These are phyloP conservation scores for Sodiomyces alkalinus DNA, from an alignment of 2,329 filamentous ascomycete species.

Conservation along the genomic window DNA sequence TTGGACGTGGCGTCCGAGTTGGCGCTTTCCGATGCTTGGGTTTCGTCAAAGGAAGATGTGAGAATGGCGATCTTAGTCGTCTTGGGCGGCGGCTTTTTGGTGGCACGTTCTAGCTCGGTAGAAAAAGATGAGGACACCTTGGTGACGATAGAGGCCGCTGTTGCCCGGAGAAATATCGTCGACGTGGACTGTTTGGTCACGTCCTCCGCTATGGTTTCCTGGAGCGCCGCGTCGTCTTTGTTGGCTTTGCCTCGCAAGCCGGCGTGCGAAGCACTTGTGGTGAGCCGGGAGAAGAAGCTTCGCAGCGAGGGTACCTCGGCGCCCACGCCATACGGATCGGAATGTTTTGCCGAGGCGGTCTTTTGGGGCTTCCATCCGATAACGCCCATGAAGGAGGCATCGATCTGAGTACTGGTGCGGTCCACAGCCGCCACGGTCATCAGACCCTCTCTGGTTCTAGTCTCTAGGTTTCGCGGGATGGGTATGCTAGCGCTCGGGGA, in stretches of 20 bases:
- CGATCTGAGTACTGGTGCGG: slow-evolving; percentile 79
- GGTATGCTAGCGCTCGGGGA: slow-evolving; percentile 59
- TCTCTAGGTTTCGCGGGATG: slow-evolving; percentile 66
- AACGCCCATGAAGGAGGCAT: slow-evolving; percentile 76
- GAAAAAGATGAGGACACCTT: slow-evolving; percentile 59
- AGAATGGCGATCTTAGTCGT: slow-evolving; percentile 73
- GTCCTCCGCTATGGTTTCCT: slow-evolving; percentile 53
- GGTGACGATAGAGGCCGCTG: slow-evolving; percentile 68
- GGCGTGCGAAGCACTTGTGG: slow-evolving; percentile 36
- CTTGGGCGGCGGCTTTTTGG: slow-evolving; percentile 91
- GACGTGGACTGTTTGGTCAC: slow-evolving; percentile 55
- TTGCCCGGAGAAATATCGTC: slow-evolving; percentile 79
- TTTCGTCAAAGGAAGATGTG: slow-evolving; percentile 81
- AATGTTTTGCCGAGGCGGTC: slow-evolving; percentile 22
- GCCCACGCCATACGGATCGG: slow-evolving; percentile 32
- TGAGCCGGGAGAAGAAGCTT: slow-evolving; percentile 69
- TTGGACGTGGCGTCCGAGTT: slow-evolving; percentile 33
- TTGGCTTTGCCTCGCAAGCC: slow-evolving; percentile 37
- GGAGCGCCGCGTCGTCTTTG: slow-evolving; percentile 45
- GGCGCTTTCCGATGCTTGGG: slow-evolving; percentile 46
- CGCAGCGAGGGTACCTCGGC: slow-evolving; percentile 48
- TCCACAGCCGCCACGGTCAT: slow-evolving; percentile 78
- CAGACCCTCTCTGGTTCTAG: slow-evolving; percentile 68
- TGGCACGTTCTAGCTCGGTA: slow-evolving; percentile 81
- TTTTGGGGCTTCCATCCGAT: slow-evolving; percentile 64